phyloP scores from a whole-genome alignment of 495 filamentous ascomycete genomes.

The Lasiosphaeris hirsuta region DNA sequence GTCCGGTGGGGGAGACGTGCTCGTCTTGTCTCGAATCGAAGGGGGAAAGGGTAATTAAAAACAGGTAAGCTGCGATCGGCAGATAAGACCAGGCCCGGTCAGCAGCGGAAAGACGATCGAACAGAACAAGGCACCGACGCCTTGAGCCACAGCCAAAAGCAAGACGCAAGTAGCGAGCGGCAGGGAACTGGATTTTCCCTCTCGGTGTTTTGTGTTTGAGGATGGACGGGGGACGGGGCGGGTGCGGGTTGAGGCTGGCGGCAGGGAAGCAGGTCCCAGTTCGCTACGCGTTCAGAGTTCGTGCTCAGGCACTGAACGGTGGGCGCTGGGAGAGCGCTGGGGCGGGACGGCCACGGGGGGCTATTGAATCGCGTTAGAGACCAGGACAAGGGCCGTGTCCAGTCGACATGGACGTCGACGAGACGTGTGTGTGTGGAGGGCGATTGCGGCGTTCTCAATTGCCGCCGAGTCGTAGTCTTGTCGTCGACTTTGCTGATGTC shows the following conservation, averaged over 20 bases:
- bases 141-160: not conserved
- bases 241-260: too few species aligned
- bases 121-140: conserved; percentile 4
- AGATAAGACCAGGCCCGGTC: not conserved
- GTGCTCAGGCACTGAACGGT: too few species aligned
- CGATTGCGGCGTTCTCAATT: conserved; percentile 1
- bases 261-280: too few species aligned
- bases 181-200: conserved; percentile 23
- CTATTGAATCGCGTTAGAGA: conserved; percentile 6
- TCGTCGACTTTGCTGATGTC: not conserved
- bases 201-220: not conserved
- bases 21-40: conserved; percentile 10
- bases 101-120: conserved; percentile 4
- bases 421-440: not conserved
- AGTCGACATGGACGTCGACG: conserved; percentile 7
- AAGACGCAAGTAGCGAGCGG: conserved; percentile 21
- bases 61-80: not conserved
- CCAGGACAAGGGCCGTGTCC: not conserved
- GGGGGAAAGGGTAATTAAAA: conserved; percentile 9
- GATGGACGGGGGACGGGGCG: too few species aligned
- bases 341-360: not conserved
- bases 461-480: not conserved
- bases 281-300: too few species aligned
- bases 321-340: too few species aligned
- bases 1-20: not conserved